These are phyloP conservation scores for Vitis hybrid DNA, from an alignment of 177 flowering plant genomes.

Conservation along the genomic window DNA sequence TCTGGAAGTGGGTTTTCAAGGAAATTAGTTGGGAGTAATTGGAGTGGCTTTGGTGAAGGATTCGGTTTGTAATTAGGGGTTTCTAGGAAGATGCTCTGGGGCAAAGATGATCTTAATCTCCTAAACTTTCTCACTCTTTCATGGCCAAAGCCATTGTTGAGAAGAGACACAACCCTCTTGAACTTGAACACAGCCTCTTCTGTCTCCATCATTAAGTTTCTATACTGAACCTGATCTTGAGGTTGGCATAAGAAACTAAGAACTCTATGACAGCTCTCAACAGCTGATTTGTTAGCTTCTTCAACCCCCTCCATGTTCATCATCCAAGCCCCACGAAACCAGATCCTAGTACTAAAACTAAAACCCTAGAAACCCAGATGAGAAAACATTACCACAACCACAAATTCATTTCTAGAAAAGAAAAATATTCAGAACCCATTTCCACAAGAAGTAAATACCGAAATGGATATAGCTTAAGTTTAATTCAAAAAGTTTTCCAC, in stretches of 20 bases:
- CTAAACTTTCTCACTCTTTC: conserved; percentile 66
- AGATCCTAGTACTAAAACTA: neutral
- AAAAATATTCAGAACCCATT: conserved; percentile 8
- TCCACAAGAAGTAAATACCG: neutral
- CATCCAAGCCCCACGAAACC: conserved; percentile 8
- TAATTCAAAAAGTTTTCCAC: neutral
- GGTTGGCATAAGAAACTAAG: conserved; percentile 58
- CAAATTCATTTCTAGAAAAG: neutral
- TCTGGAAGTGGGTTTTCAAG: conserved; percentile 31
- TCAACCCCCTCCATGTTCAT: conserved; percentile 78
- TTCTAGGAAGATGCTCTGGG: conserved; percentile 54
- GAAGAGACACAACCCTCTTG: conserved; percentile 74
- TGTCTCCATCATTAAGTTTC: conserved; percentile 56
- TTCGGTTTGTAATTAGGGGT: conserved; percentile 40
- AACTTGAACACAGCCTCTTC: conserved; percentile 69
- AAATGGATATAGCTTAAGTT: conserved; percentile 2
- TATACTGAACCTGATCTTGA: conserved; percentile 55
- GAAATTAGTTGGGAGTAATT: conserved; percentile 33
- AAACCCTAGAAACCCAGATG: conserved; percentile 9
- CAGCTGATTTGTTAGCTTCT: conserved; percentile 77
- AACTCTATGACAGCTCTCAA: conserved; percentile 82
- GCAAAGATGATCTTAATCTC: conserved; percentile 43
- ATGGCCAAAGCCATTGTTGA: conserved; percentile 60
- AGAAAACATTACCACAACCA: neutral
- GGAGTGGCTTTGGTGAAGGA: conserved; percentile 30